Evolutionary conservation across 2,329 filamentous ascomycete genomes (phyloP), one percentile per base, ranked within the genome.

Genomic region (Tolypocladium inflatum): DNA sequence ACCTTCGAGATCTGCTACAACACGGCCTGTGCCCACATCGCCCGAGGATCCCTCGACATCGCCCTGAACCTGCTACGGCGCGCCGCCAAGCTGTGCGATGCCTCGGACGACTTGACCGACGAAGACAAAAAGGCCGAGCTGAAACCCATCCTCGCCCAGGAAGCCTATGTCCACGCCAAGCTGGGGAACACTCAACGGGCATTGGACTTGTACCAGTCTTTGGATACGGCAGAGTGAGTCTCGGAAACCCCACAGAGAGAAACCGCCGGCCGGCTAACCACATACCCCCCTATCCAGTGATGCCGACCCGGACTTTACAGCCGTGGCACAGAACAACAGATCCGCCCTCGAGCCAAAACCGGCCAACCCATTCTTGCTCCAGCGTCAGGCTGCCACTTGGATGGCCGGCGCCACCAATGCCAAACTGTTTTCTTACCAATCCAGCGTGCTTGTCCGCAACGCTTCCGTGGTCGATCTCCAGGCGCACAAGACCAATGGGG

Each of bases 1-100:
- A 83, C 86, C 2, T 94, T 94, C 64, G 90, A 94, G 74, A 86
- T 88, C 33, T 86, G 88, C 13, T 95, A 90, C 74, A 95, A 95
- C 70, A 81, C 84, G 30, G 90, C 89, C 10, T 93, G 89, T 69
- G 80, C 80, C 23, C 84, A 83, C 69, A 85, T 94, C 65, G 87
- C 88, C 17, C 78, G 83, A 53, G 87, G 85, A 9, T 86, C 89
- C 64, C 76, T 89, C 42, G 78, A 74, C 5, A 81, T 84, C 63
- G 89, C 84, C 1, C 79, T 84, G 26, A 75, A 87, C 30, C 76
- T 92, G 58, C 74, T 94, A 60, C 88, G 86, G 72, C 80, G 86
- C 57, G 86, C 90, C 2, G 81, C 80, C 64, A 82, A 86, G 63
- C 76, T 93, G 23, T 94, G 90, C 68, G 84, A 88, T 68, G 82